Percentiles rank a stretch among this genome's conserved stretches.
phyloP scores from a whole-genome alignment of 441 rosid species.

The Hura crepitans region DNA sequence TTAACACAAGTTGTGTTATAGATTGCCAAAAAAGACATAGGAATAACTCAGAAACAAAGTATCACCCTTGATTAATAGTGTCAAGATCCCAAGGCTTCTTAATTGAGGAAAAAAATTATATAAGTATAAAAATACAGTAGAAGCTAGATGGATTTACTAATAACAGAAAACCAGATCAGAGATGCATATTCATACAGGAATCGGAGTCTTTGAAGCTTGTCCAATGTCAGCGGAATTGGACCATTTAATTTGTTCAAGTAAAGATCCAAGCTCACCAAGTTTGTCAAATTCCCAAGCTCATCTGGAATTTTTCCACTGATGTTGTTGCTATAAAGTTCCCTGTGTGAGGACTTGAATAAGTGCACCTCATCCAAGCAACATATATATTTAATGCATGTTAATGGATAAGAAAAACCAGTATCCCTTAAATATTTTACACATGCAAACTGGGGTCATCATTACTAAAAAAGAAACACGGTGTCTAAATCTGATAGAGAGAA shows the following conservation, averaged over 20 bases:
- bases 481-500: neutral
- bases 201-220: slow-evolving; percentile 59
- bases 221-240: slow-evolving; percentile 60
- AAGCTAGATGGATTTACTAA: slow-evolving; percentile 4
- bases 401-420: neutral
- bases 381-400: neutral
- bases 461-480: no score
- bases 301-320: slow-evolving; percentile 58
- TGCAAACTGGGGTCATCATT: neutral
- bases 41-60: neutral
- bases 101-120: neutral
- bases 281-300: slow-evolving; percentile 73
- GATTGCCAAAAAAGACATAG: neutral
- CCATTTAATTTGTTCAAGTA: slow-evolving; percentile 63
- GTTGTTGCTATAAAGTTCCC: slow-evolving; percentile 75
- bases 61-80: neutral
- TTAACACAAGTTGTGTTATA: no score
- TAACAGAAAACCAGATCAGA: neutral
- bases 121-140: neutral
- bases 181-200: slow-evolving; percentile 57
- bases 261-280: slow-evolving; percentile 91
- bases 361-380: neutral
- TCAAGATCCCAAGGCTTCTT: slow-evolving; percentile 9
- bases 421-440: neutral
- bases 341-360: slow-evolving; percentile 31